Percentiles rank a stretch among this genome's conserved stretches.
Conservation (phyloP, 805 yeast species). For the Barnettozyma pratensis region DNA sequence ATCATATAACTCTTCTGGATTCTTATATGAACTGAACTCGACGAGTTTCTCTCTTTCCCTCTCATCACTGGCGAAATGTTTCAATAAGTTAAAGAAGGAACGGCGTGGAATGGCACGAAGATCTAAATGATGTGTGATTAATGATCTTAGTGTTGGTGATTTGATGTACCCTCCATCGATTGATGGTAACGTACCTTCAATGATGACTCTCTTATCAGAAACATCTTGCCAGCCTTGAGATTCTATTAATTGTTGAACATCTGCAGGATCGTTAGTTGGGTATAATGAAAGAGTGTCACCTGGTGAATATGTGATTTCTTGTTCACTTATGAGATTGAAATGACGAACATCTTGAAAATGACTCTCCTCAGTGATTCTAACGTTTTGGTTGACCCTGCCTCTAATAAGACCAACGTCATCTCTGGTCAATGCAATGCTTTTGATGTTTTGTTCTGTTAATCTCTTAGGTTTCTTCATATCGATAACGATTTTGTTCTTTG, state of each 20-base stretch:
- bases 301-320: conserved; percentile 42
- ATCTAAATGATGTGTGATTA: conserved; percentile 78
- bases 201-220: conserved; percentile 56
- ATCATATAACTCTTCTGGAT: conserved; percentile 77
- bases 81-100: conserved; percentile 66
- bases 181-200: conserved; percentile 10
- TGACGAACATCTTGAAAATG: conserved; percentile 92
- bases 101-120: conserved; percentile 78
- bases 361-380: conserved; percentile 57
- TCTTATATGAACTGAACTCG: conserved; percentile 69
- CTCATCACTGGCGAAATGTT: conserved; percentile 72
- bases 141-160: conserved; percentile 62
- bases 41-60: conserved; percentile 70
- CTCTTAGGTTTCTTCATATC: conserved; percentile 27
- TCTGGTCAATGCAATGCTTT: conserved; percentile 28
- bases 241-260: conserved; percentile 60
- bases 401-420: conserved; percentile 18
- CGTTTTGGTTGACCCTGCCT: conserved; percentile 48
- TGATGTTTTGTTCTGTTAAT: conserved; percentile 24
- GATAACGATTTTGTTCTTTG: conserved; percentile 29
- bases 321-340: conserved; percentile 25
- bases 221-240: conserved; percentile 69
- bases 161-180: conserved; percentile 59
- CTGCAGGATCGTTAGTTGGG: conserved; percentile 61
- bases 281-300: conserved; percentile 81